Evolutionary conservation across 768 basidiomycete species (phyloP).

Genomic region (Collybia mongolica): DNA sequence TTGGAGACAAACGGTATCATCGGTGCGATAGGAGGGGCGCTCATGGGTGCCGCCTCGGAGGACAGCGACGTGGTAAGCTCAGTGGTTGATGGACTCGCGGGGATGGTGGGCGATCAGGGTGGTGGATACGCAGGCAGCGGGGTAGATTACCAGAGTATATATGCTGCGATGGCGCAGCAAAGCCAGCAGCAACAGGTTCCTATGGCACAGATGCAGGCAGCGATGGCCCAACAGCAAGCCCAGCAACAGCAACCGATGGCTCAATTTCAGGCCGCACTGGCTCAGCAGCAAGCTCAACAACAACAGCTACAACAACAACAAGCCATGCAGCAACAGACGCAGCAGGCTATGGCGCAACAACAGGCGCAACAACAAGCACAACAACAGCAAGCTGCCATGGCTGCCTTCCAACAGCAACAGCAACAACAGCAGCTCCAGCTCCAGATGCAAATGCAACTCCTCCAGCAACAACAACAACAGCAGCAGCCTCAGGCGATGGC

Average conservation of each 20-base stretch:
- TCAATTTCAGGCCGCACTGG: slow-evolving; percentile 4
- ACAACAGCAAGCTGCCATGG: background rate
- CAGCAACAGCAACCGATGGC: slow-evolving; percentile 8
- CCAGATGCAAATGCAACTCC: background rate
- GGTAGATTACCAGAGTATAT: slow-evolving; percentile 28
- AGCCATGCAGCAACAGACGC: background rate
- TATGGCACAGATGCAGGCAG: slow-evolving; percentile 10
- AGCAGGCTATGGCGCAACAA: background rate
- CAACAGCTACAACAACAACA: background rate
- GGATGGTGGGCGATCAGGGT: slow-evolving; percentile 4
- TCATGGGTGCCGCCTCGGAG: background rate
- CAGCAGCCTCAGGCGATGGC: background rate
- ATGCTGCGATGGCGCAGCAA: slow-evolving; percentile 22
- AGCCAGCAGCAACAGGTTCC: slow-evolving; percentile 18
- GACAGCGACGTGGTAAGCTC: slow-evolving; percentile 3
- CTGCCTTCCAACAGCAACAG: background rate
- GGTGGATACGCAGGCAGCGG: slow-evolving; percentile 12
- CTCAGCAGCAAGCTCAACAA: background rate
- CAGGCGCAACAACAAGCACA: background rate
- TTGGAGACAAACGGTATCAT: background rate
- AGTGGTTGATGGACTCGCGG: slow-evolving; percentile 14
- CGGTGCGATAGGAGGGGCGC: slow-evolving; percentile 7
- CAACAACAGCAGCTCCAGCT: slow-evolving; percentile 2
- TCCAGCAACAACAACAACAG: slow-evolving; percentile 2
- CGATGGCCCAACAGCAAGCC: slow-evolving; percentile 6